Percentiles rank a stretch among this genome's conserved stretches.
Evolutionary conservation across 2,329 filamentous ascomycete genomes (phyloP).

Genomic region (Bisporella sp.): DNA sequence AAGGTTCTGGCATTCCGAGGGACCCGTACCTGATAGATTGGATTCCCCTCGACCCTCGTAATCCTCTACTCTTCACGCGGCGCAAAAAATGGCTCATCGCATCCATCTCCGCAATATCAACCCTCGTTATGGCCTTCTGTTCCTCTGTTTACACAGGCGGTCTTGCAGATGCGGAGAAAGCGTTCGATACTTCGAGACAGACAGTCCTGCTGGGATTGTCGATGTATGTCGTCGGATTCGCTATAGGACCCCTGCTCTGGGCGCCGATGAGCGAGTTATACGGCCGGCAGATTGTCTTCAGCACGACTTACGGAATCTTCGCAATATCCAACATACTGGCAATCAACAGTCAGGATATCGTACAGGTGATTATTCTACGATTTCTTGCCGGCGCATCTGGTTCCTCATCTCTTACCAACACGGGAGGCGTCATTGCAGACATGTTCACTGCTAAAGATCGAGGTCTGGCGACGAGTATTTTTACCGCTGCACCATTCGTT

Average conservation of each 20-base stretch:
- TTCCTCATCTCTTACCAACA: conserved; percentile 52
- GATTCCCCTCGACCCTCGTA: conserved; percentile 36
- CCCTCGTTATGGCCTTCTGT: conserved; percentile 4
- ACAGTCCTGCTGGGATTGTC: conserved; percentile 32
- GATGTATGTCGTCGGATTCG: conserved; percentile 35
- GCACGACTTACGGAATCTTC: conserved; percentile 47
- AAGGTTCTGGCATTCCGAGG: background rate
- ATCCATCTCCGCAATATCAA: conserved; percentile 37
- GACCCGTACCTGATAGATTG: conserved; percentile 34
- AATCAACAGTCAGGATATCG: conserved; percentile 47
- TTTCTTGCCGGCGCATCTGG: conserved; percentile 58
- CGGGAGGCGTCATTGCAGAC: conserved; percentile 53
- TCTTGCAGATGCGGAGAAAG: conserved; percentile 32
- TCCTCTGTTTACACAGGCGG: conserved; percentile 34
- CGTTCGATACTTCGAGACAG: conserved; percentile 31
- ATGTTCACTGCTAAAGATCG: conserved; percentile 45
- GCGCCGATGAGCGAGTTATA: conserved; percentile 39
- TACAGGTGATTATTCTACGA: conserved; percentile 52
- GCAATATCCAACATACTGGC: conserved; percentile 53
- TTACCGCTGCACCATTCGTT: conserved; percentile 58
- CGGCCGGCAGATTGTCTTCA: conserved; percentile 51
- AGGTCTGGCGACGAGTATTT: conserved; percentile 51
- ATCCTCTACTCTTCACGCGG: conserved; percentile 41
- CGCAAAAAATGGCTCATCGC: conserved; percentile 43
- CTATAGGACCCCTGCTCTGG: conserved; percentile 33